These are phyloP conservation scores for Neurospora africana DNA, from an alignment of 495 filamentous ascomycete species.

Conservation along the genomic window DNA sequence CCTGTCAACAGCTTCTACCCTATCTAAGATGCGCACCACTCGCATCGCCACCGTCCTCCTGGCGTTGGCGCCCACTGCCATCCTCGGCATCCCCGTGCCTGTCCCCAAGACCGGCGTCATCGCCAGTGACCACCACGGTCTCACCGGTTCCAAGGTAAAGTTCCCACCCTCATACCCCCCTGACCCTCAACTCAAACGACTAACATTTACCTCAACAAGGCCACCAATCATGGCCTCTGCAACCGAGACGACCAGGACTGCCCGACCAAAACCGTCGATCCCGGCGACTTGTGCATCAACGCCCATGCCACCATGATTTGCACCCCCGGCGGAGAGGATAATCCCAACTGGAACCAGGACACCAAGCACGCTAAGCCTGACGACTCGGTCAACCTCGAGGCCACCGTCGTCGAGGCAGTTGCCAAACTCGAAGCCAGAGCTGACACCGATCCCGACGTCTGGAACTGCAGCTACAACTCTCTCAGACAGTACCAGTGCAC, in stretches of 20 bases:
- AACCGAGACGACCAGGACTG: background rate
- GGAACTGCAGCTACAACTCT: background rate
- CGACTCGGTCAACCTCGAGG: background rate
- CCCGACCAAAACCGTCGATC: background rate
- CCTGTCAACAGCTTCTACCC: background rate
- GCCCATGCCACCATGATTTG: background rate
- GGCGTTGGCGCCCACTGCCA: background rate
- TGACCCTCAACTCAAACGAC: background rate
- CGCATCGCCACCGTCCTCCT: background rate
- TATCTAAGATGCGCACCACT: background rate
- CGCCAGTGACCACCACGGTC: background rate
- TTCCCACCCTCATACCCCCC: background rate
- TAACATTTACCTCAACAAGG: background rate
- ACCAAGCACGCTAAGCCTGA: background rate
- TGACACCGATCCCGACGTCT: background rate
- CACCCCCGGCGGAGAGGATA: background rate
- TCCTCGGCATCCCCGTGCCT: background rate
- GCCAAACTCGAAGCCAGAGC: background rate
- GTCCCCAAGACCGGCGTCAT: background rate
- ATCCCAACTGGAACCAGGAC: background rate
- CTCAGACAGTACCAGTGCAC: background rate
- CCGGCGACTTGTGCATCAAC: background rate
- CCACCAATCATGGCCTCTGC: background rate
- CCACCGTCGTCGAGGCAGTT: background rate
- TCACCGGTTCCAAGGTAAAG: background rate